A percentile compares a stretch with the other conserved stretches of the same genome.
phyloP scores from a whole-genome alignment of 805 yeast species.

The Ogataea pignaliae region DNA sequence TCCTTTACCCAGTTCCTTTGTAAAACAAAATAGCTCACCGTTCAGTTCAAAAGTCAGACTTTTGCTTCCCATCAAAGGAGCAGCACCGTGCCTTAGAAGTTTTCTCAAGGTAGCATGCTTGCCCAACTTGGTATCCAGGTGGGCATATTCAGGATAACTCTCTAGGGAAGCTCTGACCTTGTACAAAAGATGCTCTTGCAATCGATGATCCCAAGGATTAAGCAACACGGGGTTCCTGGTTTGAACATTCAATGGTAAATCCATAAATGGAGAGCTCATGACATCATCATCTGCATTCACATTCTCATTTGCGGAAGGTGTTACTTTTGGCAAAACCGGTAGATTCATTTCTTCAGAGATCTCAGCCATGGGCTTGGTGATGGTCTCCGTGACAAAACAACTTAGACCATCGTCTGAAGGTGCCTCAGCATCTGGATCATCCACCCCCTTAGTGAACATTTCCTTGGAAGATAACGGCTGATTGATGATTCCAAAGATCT shows the following conservation, averaged over 20 bases:
- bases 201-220: constrained; percentile 38
- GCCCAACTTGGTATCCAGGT: constrained; percentile 2
- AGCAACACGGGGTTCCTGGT: constrained; percentile 12
- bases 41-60: constrained; percentile 41
- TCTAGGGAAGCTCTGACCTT: constrained; percentile 24
- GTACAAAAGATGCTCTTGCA: constrained; percentile 36
- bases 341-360: neutral
- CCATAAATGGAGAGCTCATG: constrained; percentile 46
- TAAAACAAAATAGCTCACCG: constrained; percentile 43
- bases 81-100: constrained; percentile 14
- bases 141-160: constrained; percentile 27
- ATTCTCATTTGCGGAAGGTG: constrained; percentile 24
- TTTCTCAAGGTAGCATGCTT: constrained; percentile 15
- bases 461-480: constrained; percentile 34
- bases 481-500: constrained; percentile 72
- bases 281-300: constrained; percentile 14
- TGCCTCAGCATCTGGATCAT: constrained; percentile 6
- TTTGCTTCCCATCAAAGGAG: constrained; percentile 27
- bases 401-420: constrained; percentile 22
- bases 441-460: constrained; percentile 27
- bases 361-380: constrained; percentile 21
- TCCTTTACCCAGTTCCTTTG: constrained; percentile 68
- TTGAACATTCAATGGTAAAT: constrained; percentile 17
- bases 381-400: constrained; percentile 47
- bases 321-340: constrained; percentile 8